phyloP scores from a whole-genome alignment of 2,329 filamentous ascomycete genomes.

The Colletotrichum paranaense region DNA sequence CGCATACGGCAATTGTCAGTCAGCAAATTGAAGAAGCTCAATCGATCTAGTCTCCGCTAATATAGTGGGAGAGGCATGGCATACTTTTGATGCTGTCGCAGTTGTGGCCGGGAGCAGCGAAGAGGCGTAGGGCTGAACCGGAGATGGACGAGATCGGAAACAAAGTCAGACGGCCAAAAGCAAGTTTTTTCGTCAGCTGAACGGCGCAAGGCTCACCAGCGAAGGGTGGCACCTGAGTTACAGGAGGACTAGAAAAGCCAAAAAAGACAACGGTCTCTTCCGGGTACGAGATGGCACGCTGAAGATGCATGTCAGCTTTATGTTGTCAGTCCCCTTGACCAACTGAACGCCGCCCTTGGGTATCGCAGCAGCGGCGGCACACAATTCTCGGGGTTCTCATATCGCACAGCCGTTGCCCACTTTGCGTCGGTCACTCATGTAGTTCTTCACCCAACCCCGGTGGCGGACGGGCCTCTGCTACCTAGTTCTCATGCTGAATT shows the following conservation, averaged over 20 bases:
- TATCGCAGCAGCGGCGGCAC: slow-evolving; percentile 5
- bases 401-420: not conserved
- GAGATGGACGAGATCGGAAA: not conserved
- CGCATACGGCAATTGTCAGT: not conserved
- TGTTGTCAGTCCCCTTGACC: not conserved
- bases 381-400: not conserved
- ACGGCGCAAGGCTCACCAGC: not conserved
- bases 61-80: not conserved
- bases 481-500: not conserved
- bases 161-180: not conserved
- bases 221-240: not conserved
- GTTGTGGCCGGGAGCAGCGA: not conserved
- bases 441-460: not conserved
- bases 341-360: not conserved
- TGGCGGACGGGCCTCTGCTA: not conserved
- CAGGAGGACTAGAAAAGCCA: not conserved
- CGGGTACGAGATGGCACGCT: not conserved
- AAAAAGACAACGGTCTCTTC: not conserved
- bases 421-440: not conserved
- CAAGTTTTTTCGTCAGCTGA: not conserved
- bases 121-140: slow-evolving; percentile 27
- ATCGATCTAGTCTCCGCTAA: not conserved
- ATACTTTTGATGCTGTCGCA: not conserved
- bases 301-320: slow-evolving; percentile 8
- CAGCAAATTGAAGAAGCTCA: not conserved